Conservation (phyloP, 495 filamentous ascomycete species). For the Jackrogersella multiformis region DNA sequence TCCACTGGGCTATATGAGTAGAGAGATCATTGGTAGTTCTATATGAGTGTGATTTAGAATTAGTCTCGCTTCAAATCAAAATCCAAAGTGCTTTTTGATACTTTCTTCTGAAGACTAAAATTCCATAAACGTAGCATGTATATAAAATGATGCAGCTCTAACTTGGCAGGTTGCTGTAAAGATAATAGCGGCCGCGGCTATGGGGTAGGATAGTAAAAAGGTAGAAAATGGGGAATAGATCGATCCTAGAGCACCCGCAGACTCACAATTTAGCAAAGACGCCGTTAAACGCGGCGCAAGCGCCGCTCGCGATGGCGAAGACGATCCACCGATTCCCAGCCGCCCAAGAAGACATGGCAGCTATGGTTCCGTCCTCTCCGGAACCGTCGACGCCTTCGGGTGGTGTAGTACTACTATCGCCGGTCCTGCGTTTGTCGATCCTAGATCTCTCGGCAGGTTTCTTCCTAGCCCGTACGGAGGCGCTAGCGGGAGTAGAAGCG, state of each 20-base stretch:
- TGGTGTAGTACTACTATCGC: too few relatives aligned
- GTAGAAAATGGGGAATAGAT: neutral
- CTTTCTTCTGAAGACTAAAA: too few relatives aligned
- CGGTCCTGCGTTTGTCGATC: neutral
- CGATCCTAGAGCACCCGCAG: neutral
- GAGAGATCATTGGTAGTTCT: slow-evolving; percentile 90
- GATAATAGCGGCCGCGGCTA: too few relatives aligned
- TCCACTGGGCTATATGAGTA: slow-evolving; percentile 67
- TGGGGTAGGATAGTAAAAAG: too few relatives aligned
- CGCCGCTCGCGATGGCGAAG: slow-evolving; percentile 83
- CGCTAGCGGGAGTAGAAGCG: slow-evolving; percentile 15
- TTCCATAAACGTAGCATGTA: too few relatives aligned
- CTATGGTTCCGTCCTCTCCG: neutral
- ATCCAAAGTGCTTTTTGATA: neutral
- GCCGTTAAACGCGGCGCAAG: slow-evolving; percentile 92
- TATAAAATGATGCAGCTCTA: too few relatives aligned
- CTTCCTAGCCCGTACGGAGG: slow-evolving; percentile 18
- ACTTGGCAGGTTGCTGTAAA: too few relatives aligned
- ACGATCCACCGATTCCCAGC: slow-evolving; percentile 74
- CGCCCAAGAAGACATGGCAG: slow-evolving; percentile 43
- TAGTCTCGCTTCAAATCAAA: neutral
- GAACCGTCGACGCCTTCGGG: neutral
- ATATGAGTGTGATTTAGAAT: neutral
- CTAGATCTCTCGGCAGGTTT: neutral
- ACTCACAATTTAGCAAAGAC: slow-evolving; percentile 94